Evolutionary conservation across 805 yeast species (phyloP), one percentile per base, ranked within the genome.

Genomic region (Sugiyamaella americana): DNA sequence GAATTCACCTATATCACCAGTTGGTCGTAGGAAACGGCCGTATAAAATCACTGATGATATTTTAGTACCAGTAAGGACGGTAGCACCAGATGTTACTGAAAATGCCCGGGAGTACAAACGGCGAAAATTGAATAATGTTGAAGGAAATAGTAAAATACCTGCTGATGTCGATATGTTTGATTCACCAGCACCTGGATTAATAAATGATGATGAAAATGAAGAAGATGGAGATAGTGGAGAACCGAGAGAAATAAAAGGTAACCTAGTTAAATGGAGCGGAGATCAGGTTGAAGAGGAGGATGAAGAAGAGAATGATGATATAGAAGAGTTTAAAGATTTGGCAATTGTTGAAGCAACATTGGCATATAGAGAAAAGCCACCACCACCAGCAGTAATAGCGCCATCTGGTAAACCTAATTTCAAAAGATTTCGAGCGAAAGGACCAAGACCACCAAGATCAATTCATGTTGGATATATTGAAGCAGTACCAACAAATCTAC

Each of bases 371-470:
- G 34, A 18, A 26, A 26, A 26, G 32, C 32, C 32, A 8, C 8
- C 8, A 26, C 11, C 32, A 6, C 32, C n/a, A n/a, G 19, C 19
- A 21, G 29, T 11, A 22, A n/a, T 18, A 36, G 22, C 21, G 11
- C 40, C n/a, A 32, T 17, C 13, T 43, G 48, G 46, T 35, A 29
- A 4, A 49, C 58, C 57, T 16, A 56, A 56, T 37, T 56, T 49
- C 44, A 56, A 56, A 37, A 40, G 41, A 18, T 56, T 56, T 40
- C 34, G 36, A 20, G 45, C 39, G 18, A 26, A 26, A 13, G 32
- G 13, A 26, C 32, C 32, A 13, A 8, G 32, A 8, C 8, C 8
- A 26, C 32, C 32, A 26, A 8, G 11, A 13, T 26, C 32, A 8
- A 26, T 26, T 8, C 8, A 26, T 8, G 32, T 26, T 26, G 32